phyloP scores from a whole-genome alignment of 2,329 filamentous ascomycete species.

The Beauveria pseudobassiana region DNA sequence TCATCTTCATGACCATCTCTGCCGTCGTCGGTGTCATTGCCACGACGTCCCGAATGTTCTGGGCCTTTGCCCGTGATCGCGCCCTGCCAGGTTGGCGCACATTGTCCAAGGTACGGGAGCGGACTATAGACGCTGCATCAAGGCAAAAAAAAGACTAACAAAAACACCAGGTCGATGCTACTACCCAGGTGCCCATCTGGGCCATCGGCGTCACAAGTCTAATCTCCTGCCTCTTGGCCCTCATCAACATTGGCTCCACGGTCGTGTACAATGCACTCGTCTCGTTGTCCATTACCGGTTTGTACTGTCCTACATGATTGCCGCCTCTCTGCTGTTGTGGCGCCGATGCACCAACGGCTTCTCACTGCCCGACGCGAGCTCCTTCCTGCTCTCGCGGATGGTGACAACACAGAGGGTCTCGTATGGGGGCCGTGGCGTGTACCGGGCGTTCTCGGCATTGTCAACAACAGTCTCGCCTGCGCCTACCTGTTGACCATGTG shows the following conservation, averaged over 20 bases:
- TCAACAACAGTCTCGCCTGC: constrained; percentile 49
- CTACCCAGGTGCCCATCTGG: constrained; percentile 22
- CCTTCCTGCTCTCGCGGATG: constrained; percentile 23
- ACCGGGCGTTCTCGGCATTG: constrained; percentile 40
- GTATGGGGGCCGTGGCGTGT: constrained; percentile 50
- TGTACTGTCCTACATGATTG: constrained; percentile 25
- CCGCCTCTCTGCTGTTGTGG: constrained; percentile 21
- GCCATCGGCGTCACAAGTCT: constrained; percentile 20
- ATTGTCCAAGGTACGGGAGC: constrained; percentile 18
- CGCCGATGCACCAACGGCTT: constrained; percentile 23
- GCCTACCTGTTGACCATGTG: constrained; percentile 45
- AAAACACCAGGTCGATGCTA: not conserved
- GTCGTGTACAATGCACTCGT: constrained; percentile 23
- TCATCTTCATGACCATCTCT: constrained; percentile 40
- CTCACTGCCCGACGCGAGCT: constrained; percentile 15
- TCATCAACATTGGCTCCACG: constrained; percentile 27
- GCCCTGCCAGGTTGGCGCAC: constrained; percentile 24
- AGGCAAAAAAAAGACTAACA: not conserved
- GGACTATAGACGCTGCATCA: not conserved
- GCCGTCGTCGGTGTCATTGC: constrained; percentile 47
- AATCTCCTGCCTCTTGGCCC: constrained; percentile 23
- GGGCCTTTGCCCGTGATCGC: constrained; percentile 38
- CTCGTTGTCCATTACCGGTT: constrained; percentile 23
- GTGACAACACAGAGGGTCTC: constrained; percentile 18
- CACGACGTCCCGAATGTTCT: constrained; percentile 49